These are phyloP conservation scores for Cicer chorassanicum DNA, from an alignment of 306 rosid genomes.

Conservation along the genomic window DNA sequence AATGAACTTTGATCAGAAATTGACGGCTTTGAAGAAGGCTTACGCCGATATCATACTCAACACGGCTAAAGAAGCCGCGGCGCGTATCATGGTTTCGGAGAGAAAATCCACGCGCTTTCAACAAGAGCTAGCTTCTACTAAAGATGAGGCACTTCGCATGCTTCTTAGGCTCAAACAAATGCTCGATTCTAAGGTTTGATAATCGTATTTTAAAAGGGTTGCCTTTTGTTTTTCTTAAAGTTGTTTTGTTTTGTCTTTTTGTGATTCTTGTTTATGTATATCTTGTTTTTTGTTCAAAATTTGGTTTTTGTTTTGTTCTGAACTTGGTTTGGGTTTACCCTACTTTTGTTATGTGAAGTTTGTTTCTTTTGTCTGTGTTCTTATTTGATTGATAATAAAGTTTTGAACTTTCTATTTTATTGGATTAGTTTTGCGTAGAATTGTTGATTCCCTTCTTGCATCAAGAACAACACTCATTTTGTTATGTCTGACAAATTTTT, in stretches of 20 bases:
- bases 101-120: constrained; percentile 63
- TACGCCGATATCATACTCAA: constrained; percentile 82
- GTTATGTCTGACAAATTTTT: constrained; percentile 8
- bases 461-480: neutral
- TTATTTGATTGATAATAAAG: constrained; percentile 32
- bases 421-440: constrained; percentile 24
- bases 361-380: constrained; percentile 39
- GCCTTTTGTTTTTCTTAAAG: constrained; percentile 3
- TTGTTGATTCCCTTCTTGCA: constrained; percentile 33
- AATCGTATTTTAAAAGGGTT: constrained; percentile 36
- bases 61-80: constrained; percentile 86
- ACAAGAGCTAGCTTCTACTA: constrained; percentile 60
- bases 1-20: constrained; percentile 57
- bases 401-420: constrained; percentile 36
- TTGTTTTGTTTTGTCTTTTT: constrained; percentile 24
- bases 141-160: constrained; percentile 75
- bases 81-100: constrained; percentile 76
- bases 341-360: constrained; percentile 39
- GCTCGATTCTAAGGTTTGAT: constrained; percentile 72
- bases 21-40: constrained; percentile 83
- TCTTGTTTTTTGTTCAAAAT: neutral
- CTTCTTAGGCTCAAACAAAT: constrained; percentile 77
- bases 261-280: neutral
- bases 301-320: constrained; percentile 35
- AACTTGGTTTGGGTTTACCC: constrained; percentile 29